Base-by-base conservation (phyloP, 345 rosid species). In the Kandelia obovata region DNA sequence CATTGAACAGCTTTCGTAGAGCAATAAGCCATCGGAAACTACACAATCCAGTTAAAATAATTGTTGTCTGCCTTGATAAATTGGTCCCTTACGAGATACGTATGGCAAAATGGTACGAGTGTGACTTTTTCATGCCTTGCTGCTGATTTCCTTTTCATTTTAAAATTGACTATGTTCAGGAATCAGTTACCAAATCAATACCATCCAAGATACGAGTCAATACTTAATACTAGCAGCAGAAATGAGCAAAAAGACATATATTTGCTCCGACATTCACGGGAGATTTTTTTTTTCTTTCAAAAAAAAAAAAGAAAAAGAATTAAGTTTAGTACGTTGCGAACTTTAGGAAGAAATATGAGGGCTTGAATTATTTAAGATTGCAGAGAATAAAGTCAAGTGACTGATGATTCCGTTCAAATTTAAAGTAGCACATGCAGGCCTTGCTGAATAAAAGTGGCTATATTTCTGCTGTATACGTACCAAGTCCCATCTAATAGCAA, bases 391-490 rank as follows among this genome's bases (percentile, higher is more conserved):
- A 80, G 78, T 76, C 77, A 71, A 74, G 74, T 64, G 73, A 78
- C 34, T 5, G 34, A 31, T 73, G 78, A 84, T 82, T 65, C 71
- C 76, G 69, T 77, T 73, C 71, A 60, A 55, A 47, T 71, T 71
- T 80, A 66, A 79, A 79, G 82, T 11, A 73, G 78, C 82, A 75
- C 77, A 77, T 75, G 88, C 81, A 51, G 53, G 11, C 83, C 78
- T 69, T 66, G 68, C 68, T 77, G 74, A 47, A 19, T 15, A 21
- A 21, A 34, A 51, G 60, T 21, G 60, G 16, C 17, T 32, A 8
- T 55, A 23, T 55, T 55, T 28, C 28, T 55, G 58, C 27, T 21
- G 7, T 31, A 1, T 31, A 5, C 34, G 6, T 5, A 39, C 46
- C 46, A 1, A 39, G 46, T 28, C 27, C 21, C 58, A 55, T 9